A percentile compares a stretch with the other conserved stretches of the same genome.
phyloP scores from a whole-genome alignment of 2,329 filamentous ascomycete species.

The Grosmannia serpens region DNA sequence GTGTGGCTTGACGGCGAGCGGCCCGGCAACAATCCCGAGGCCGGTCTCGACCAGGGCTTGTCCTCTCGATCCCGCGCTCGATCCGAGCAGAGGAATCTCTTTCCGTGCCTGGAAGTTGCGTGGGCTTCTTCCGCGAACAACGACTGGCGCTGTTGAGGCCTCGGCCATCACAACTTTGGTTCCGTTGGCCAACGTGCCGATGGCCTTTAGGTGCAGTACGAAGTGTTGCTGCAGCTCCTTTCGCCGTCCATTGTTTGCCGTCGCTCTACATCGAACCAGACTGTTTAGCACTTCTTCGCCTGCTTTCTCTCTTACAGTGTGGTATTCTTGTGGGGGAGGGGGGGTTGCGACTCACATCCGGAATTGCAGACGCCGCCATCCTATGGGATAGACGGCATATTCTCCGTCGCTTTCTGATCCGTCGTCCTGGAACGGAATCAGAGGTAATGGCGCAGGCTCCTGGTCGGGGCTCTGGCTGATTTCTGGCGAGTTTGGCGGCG shows the following conservation, averaged over 20 bases:
- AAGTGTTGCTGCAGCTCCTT: slow-evolving; percentile 97
- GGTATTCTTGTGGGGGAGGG: no score
- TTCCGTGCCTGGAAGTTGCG: slow-evolving; percentile 92
- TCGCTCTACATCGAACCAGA: slow-evolving; percentile 46
- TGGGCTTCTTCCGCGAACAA: slow-evolving; percentile 85
- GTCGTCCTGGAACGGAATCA: slow-evolving; percentile 56
- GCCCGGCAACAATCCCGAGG: slow-evolving; percentile 47
- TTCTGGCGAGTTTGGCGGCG: slow-evolving; percentile 65
- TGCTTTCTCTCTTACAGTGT: background rate
- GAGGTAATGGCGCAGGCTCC: slow-evolving; percentile 71
- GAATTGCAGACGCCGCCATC: slow-evolving; percentile 89
- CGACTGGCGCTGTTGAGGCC: slow-evolving; percentile 78
- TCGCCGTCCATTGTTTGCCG: slow-evolving; percentile 86
- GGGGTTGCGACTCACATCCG: slow-evolving; percentile 46
- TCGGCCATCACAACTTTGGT: slow-evolving; percentile 72
- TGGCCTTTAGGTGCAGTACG: slow-evolving; percentile 74
- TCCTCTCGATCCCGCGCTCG: slow-evolving; percentile 63
- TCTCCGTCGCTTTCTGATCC: slow-evolving; percentile 55
- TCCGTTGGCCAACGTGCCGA: slow-evolving; percentile 76
- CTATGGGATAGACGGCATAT: slow-evolving; percentile 81
- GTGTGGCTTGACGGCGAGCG: slow-evolving; percentile 41
- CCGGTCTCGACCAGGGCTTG: slow-evolving; percentile 60
- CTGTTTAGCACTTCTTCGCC: background rate
- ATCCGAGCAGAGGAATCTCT: slow-evolving; percentile 75
- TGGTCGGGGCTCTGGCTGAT: slow-evolving; percentile 58